Evolutionary conservation across 129 eudicot species (phyloP).

Genomic region (Flaveria trinervia): DNA sequence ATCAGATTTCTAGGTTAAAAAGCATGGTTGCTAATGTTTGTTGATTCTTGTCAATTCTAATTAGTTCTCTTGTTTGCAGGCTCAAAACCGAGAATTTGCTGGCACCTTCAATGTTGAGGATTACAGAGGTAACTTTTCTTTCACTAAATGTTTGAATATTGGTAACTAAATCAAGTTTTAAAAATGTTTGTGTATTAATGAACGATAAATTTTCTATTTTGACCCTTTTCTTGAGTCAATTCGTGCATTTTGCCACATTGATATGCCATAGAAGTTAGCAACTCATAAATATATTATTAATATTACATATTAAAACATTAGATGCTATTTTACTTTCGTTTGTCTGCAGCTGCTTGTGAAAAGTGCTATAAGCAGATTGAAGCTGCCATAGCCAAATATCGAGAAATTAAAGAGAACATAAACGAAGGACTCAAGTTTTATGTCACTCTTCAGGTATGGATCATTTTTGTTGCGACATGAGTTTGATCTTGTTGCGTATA

Average conservation of each 20-base stretch:
- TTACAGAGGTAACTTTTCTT: conserved; percentile 58
- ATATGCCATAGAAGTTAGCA: background rate
- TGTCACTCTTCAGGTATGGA: conserved; percentile 91
- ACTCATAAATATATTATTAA: background rate
- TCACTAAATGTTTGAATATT: background rate
- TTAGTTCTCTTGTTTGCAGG: conserved; percentile 51
- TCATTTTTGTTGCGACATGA: background rate
- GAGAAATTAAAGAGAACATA: conserved; percentile 86
- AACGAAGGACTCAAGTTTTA: conserved; percentile 96
- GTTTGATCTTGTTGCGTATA: background rate
- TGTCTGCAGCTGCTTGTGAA: conserved; percentile 72
- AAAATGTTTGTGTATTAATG: background rate
- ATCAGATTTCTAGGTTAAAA: background rate
- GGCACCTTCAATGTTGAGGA: conserved; percentile 87
- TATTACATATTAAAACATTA: background rate
- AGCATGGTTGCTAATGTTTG: background rate
- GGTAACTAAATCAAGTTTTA: background rate
- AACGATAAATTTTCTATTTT: background rate
- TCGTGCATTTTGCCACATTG: background rate
- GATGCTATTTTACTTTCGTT: background rate
- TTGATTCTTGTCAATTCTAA: background rate
- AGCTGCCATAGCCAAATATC: conserved; percentile 89
- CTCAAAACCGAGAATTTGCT: conserved; percentile 78
- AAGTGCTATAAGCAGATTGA: conserved; percentile 86
- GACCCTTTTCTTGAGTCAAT: background rate